Conservation (phyloP, 1,284 basidiomycete genomes). For the Rhodotorula sp. region DNA sequence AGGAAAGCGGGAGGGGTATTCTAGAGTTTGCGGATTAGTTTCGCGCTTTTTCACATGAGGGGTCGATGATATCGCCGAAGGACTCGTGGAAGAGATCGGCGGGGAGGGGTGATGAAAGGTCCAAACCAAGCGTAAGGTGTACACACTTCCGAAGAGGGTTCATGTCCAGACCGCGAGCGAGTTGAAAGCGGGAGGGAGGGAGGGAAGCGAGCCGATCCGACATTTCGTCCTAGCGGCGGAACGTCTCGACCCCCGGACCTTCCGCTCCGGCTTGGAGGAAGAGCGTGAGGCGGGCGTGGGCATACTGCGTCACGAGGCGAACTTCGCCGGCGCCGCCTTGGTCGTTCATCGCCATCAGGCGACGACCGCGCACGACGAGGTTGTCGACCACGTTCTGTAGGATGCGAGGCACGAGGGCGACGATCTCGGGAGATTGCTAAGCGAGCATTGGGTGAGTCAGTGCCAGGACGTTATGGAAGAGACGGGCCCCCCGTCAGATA, state of each 20-base stretch:
- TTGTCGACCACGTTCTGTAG: slow-evolving; percentile 13
- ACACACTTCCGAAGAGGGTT: background rate
- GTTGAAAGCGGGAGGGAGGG: no score
- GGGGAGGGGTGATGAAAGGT: no score
- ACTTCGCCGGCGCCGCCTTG: slow-evolving; percentile 14
- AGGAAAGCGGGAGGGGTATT: background rate
- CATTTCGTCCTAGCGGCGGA: background rate
- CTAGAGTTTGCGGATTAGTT: background rate
- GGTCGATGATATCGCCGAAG: no score
- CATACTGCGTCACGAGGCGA: slow-evolving; percentile 17
- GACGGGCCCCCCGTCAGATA: background rate
- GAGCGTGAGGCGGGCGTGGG: slow-evolving; percentile 13
- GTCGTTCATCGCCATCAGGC: slow-evolving; percentile 10
- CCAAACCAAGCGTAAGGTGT: background rate
- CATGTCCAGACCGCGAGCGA: no score
- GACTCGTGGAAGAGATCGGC: no score
- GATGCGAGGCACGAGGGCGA: slow-evolving; percentile 15
- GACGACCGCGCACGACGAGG: slow-evolving; percentile 12
- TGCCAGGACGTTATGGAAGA: rapidly evolving
- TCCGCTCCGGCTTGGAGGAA: slow-evolving; percentile 1
- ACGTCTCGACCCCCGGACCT: slow-evolving; percentile 3
- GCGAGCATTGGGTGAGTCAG: no score
- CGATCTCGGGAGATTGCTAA: slow-evolving; percentile 27
- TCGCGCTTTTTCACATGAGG: no score
- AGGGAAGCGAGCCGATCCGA: background rate